Evolutionary conservation across 2,329 filamentous ascomycete genomes (phyloP).

Genomic region (Neopestalotiopsis rosae): DNA sequence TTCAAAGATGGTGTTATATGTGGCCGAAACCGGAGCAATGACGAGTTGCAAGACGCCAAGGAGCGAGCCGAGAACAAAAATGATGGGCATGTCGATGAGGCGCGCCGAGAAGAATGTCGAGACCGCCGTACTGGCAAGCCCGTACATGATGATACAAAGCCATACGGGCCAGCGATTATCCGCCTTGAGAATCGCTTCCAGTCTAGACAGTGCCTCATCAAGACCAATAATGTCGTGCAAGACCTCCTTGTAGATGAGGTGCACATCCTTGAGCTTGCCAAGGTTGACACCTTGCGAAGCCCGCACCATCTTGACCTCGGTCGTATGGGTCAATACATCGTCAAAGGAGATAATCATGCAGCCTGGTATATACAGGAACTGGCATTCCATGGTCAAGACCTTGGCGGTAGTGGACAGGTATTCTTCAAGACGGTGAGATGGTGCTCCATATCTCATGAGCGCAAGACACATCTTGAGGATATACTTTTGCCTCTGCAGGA

Average conservation of each 20-base stretch:
- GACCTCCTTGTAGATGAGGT: slow-evolving; percentile 68
- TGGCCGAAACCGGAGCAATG: slow-evolving; percentile 73
- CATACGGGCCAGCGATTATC: slow-evolving; percentile 54
- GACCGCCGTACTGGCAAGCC: slow-evolving; percentile 76
- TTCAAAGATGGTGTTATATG: slow-evolving; percentile 64
- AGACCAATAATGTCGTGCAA: slow-evolving; percentile 65
- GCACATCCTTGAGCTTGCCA: slow-evolving; percentile 65
- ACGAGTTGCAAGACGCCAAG: slow-evolving; percentile 78
- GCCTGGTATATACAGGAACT: slow-evolving; percentile 88
- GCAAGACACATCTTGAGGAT: slow-evolving; percentile 83
- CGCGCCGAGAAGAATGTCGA: slow-evolving; percentile 81
- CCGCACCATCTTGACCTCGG: slow-evolving; percentile 69
- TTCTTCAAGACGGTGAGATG: slow-evolving; percentile 88
- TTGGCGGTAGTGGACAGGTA: slow-evolving; percentile 90
- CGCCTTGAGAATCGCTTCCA: slow-evolving; percentile 54
- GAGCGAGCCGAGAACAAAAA: slow-evolving; percentile 79
- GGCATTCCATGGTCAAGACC: slow-evolving; percentile 86
- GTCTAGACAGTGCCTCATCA: slow-evolving; percentile 58
- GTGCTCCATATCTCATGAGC: slow-evolving; percentile 88
- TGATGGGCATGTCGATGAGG: slow-evolving; percentile 77
- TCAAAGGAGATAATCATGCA: slow-evolving; percentile 96
- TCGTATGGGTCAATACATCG: slow-evolving; percentile 68
- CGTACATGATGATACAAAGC: slow-evolving; percentile 70
- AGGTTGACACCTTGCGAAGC: slow-evolving; percentile 63
- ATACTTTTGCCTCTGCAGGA: slow-evolving; percentile 81